Evolutionary conservation across 2,329 filamentous ascomycete genomes (phyloP), one percentile per base, ranked within the genome.

Genomic region (Pyricularia sp.): DNA sequence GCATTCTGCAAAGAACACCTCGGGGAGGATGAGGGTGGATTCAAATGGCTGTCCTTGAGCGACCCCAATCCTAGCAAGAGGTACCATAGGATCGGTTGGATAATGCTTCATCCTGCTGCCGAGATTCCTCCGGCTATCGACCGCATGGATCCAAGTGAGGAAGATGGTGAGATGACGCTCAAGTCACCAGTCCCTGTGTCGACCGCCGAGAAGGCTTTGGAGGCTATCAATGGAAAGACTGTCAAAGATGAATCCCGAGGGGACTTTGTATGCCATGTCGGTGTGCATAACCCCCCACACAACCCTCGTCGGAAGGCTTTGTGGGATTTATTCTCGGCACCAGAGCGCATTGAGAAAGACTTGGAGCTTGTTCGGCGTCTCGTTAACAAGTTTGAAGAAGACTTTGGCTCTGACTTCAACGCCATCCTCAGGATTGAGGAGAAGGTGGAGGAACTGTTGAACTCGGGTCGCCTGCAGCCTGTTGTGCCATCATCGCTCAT

Each of bases 31-130:
- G 88, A 94, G 68, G 93, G 93, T 64, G 93, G 93, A 2, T 97
- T 94, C 79, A 96, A 93, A 73, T 97, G 93, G 87, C 81, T 99
- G 5, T 97, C 93, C 40, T 82, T 99, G 62, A 97, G 93, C 69
- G 94, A 99, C 71, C 94, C 94, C 0, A 99, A 99, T 72, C 94
- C 94, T 1, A 89, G 91, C 71, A 99, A 99, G 78, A 89, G 96
- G 68, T 99, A 93, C 72, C 94, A 99, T 73, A 88, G 94, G 26
- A 97, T 99, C 75, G 94, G 94, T 26, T 99, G 96, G 93, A 96
- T 99, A 67, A 94, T 97, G 83, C 82, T 99, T 10, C 89, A 97
- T 71, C 89, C 91, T 19, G 86, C 86, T 16, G 82, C 88, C 0
- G 90, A 96, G 65, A 35, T 55, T 19, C 80, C 83, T 26, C 60